A percentile compares a stretch with the other conserved stretches of the same genome.
Conservation (phyloP, 1,284 basidiomycete species). For the Apiotrichum akiyoshidainum region DNA sequence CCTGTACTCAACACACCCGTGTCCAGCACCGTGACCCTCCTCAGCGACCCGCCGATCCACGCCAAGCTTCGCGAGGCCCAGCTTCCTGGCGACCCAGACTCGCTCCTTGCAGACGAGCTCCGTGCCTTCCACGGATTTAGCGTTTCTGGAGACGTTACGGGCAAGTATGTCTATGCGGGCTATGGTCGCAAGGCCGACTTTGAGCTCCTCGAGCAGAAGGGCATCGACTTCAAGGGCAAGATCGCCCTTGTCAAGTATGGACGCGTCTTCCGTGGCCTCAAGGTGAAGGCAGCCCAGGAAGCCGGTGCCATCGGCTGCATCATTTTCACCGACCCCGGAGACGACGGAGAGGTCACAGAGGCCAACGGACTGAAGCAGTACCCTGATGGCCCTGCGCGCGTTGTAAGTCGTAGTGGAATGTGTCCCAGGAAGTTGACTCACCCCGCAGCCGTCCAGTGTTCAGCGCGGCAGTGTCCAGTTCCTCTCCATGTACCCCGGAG, state of each 20-base stretch:
- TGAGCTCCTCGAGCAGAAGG: slow-evolving; percentile 59
- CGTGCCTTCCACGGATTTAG: slow-evolving; percentile 50
- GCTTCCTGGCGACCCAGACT: slow-evolving; percentile 53
- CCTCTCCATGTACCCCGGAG: slow-evolving; percentile 63
- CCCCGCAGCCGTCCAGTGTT: slow-evolving; percentile 58
- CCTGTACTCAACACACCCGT: slow-evolving; percentile 75
- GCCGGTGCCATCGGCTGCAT: slow-evolving; percentile 62
- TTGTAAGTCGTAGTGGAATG: slow-evolving; percentile 41
- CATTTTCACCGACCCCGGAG: slow-evolving; percentile 85
- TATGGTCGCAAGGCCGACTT: slow-evolving; percentile 78
- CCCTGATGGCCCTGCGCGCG: slow-evolving; percentile 81
- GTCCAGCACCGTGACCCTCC: slow-evolving; percentile 51
- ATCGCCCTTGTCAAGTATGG: slow-evolving; percentile 86
- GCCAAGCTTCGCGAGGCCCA: slow-evolving; percentile 55
- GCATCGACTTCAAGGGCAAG: slow-evolving; percentile 71
- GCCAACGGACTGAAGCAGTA: slow-evolving; percentile 74
- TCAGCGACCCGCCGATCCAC: slow-evolving; percentile 38
- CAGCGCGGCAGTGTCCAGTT: slow-evolving; percentile 87
- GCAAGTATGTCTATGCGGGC: slow-evolving; percentile 74
- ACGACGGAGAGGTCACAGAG: slow-evolving; percentile 77
- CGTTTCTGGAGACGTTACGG: slow-evolving; percentile 53
- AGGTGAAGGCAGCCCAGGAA: slow-evolving; percentile 65
- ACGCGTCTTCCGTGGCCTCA: slow-evolving; percentile 72
- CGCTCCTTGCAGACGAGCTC: slow-evolving; percentile 49
- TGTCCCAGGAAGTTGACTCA: neutral